Conservation (phyloP, 805 yeast genomes). For the Wickerhamiella dianesei region DNA sequence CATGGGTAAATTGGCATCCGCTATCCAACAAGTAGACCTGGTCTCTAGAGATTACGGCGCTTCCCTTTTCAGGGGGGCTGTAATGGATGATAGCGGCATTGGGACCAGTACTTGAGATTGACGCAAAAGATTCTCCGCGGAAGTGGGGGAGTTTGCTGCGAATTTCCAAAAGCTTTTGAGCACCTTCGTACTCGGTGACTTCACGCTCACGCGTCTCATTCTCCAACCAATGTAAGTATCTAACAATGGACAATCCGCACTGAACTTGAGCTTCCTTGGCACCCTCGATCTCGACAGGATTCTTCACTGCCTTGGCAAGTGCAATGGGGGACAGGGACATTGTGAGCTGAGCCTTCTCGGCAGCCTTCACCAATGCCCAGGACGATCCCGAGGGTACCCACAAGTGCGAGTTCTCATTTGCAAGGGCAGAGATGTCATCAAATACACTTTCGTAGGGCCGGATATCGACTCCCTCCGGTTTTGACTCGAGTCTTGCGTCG, state of each 20-base stretch:
- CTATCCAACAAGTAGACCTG: conserved; percentile 71
- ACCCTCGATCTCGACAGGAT: conserved; percentile 54
- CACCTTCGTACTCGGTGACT: conserved; percentile 48
- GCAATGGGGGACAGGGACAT: conserved; percentile 46
- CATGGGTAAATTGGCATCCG: conserved; percentile 85
- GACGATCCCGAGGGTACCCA: conserved; percentile 46
- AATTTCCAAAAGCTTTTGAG: conserved; percentile 37
- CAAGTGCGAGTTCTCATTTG: conserved; percentile 24
- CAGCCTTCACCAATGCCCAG: conserved; percentile 51
- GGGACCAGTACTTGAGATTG: conserved; percentile 63
- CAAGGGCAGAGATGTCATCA: conserved; percentile 32
- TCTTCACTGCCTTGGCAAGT: conserved; percentile 63
- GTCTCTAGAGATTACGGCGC: conserved; percentile 47
- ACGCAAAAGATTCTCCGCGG: conserved; percentile 53
- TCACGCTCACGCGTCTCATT: conserved; percentile 28
- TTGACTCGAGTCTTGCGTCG: conserved; percentile 30
- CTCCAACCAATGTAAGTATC: conserved; percentile 76
- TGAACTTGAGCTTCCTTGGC: conserved; percentile 64
- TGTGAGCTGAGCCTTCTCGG: conserved; percentile 29
- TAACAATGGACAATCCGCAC: conserved; percentile 66
- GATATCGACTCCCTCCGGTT: conserved; percentile 36
- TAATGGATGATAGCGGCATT: conserved; percentile 72
- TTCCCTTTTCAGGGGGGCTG: conserved; percentile 43
- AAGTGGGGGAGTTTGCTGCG: conserved; percentile 27
- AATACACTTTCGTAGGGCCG: conserved; percentile 47